Base-by-base conservation (phyloP, 1,284 basidiomycete genomes). In the Ceratobasidium sp. region DNA sequence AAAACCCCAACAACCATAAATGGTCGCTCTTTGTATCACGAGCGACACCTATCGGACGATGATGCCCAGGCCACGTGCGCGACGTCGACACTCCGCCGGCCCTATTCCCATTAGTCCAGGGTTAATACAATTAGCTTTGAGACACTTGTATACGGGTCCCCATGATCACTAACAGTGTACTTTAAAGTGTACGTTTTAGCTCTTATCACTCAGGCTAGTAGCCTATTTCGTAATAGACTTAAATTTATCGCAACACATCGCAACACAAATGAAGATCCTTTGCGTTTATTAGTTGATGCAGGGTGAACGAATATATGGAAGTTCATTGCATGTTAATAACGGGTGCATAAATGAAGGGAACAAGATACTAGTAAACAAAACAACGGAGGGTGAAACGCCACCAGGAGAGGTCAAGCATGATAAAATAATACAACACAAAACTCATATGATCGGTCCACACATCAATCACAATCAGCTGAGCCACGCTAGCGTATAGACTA, bases 371-470 rank as follows among this genome's bases (percentile, higher is more conserved):
- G 61, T 64, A 40, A 44, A 64, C 61, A n/a, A 64, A 42, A 64
- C 61, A 42, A n/a, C 6, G 44, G 39, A 42, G n/a, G 61, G 58
- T 18, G 33, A 26, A 26, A n/a, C 23, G 1, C 5, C 20, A 26
- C 61, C 40, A 44, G 44, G 61, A 42, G 18, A 15, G 61, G 61
- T 64, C 61, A 64, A 64, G 61, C 39, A 60, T 60, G 26, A 64
- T 64, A 64, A 64, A n/a, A 64, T 64, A 64, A 64, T 64, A 64
- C 61, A 64, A 64, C 15, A 13, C 15, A 10, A 63, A 18, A 60
- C 5, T 28, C 56, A 60, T 33, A 60, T 2, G 56, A 60, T 64
- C 61, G 40, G 66, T 67, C 66, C 66, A 12, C 18, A 44, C 61
- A 64, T 64, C 61, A 42, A 64, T 44, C 61, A 64, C 40, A n/a